Base-by-base conservation (phyloP, 164 flowering plant species). In the Nelumbo lutea region DNA sequence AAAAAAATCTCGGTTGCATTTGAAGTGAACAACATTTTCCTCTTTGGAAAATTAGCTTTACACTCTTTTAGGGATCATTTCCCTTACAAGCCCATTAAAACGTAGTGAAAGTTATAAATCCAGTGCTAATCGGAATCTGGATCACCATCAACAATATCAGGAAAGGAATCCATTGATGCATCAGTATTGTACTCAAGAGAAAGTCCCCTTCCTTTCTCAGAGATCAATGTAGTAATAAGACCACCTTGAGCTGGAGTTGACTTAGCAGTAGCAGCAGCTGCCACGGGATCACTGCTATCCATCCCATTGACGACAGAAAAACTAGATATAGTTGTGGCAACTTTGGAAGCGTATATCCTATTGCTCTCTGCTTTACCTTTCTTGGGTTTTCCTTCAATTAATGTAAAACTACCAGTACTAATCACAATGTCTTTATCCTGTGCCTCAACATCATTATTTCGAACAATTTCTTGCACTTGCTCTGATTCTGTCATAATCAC, bases 121-220 rank as follows among this genome's bases (percentile, higher is more conserved):
- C 42, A 13, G n/a, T 52, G 39, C 38, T 70, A 79, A 59, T 86
- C 93, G 1, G 90, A 83, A 78, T 91, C 97, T 27, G 94, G 88
- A 61, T 85, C 90, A 9, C 59, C 85, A 69, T 79, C 85, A 5
- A 88, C 76, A 61, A 89, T 86, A 62, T 85, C 90, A 38, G 97
- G 97, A 73, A 84, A 64, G 5, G 79, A 72, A 68, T 83, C 90
- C 15, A 45, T 43, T 0, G 78, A 71, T 5, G 58, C 51, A 15
- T 81, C 85, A 56, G 79, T 42, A 58, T 80, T 82, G 27, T 58
- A 41, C 2, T 62, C 78, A 38, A 46, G 38, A 2, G 38, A n/a
- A 41, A 46, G 41, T 11, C 11, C 75, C 10, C 73, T 72, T 2
- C 67, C 60, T 62, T 57, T 76, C 4, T 59, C 72, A 1, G 62